Base-by-base conservation (phyloP, 169 alveolate genomes). In the Miamiensis avidus region DNA sequence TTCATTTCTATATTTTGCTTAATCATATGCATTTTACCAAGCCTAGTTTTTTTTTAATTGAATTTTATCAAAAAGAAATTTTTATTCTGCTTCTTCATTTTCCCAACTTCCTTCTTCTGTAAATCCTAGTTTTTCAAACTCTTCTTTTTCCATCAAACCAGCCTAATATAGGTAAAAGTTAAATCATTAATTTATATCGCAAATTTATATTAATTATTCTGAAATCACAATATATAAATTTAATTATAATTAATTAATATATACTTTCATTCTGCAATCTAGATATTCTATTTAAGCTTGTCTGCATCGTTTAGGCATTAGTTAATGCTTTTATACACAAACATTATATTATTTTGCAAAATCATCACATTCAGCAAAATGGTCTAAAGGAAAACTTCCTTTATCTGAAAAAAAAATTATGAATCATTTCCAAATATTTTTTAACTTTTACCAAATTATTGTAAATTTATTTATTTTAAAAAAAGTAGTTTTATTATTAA, bases 261-360 rank as follows among this genome's bases (percentile, higher is more conserved):
- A 11, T 49, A 49, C 69, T 27, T 86, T 86, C 90, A 86, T 86
- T 81, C 90, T 79, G 27, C 90, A 86, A 65, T 75, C 74, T 32
- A 86, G 75, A 86, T 86, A 86, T n/a, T 86, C 90, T 29, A 86
- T 84, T 81, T 86, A 49, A 81, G 74, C 65, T 33, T 86, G 74
- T 65, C 90, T 86, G 29, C 90, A 86, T 86, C 90, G 34, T 30
- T 86, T 86, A 27, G 90, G 90, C 90, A 86, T 86, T 26, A 75
- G 74, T 69, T 86, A 79, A 81, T 86, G 90, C 30, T 86, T 86
- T 49, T 31, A 34, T 31, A 86, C 76, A 34, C 90, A 86, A 29
- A 26, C n/a, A 75, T 76, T 86, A 81, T 86, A 86, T 34, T 75
- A 65, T 28, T 79, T 86, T 31, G 90, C 90, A 29, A 73, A 79